Percentiles rank a stretch among this genome's conserved stretches.
These are phyloP conservation scores for Clathrus columnatus DNA, from an alignment of 768 basidiomycete species.

Conservation along the genomic window DNA sequence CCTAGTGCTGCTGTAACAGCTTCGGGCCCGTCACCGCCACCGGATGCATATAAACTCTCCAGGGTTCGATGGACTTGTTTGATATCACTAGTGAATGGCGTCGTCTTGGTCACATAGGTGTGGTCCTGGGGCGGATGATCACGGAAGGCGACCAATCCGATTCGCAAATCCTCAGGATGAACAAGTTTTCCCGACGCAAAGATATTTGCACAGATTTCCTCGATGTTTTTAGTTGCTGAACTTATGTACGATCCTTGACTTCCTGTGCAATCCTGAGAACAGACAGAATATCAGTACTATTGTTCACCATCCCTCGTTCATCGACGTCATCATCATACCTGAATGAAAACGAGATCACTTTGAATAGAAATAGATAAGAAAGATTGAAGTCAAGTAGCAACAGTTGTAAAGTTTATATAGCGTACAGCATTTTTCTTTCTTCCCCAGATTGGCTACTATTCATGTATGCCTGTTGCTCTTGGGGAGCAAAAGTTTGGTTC, in stretches of 20 bases:
- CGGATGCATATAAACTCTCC: constrained; percentile 76
- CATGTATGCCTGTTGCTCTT: constrained; percentile 22
- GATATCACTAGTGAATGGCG: constrained; percentile 92
- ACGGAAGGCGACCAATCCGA: constrained; percentile 90
- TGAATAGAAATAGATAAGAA: constrained; percentile 4
- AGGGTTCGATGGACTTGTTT: constrained; percentile 77
- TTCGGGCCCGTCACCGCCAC: constrained; percentile 93
- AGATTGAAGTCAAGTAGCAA: constrained; percentile 14
- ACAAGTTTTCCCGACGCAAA: constrained; percentile 91
- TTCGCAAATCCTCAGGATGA: constrained; percentile 75
- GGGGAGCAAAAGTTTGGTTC: constrained; percentile 19
- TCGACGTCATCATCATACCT: constrained; percentile 2
- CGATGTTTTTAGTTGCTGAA: constrained; percentile 95
- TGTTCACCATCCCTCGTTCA: neutral
- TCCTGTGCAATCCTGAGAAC: constrained; percentile 79
- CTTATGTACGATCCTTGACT: constrained; percentile 85
- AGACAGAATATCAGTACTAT: neutral
- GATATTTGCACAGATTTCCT: constrained; percentile 89
- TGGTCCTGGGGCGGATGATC: constrained; percentile 98
- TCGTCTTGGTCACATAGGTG: constrained; percentile 88
- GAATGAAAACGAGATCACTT: constrained; percentile 87
- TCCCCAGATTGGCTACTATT: constrained; percentile 27
- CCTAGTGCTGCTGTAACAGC: constrained; percentile 91
- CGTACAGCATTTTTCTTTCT: constrained; percentile 69
- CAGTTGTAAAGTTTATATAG: constrained; percentile 14